Conservation (phyloP, 805 yeast species). For the Ogataea pini region DNA sequence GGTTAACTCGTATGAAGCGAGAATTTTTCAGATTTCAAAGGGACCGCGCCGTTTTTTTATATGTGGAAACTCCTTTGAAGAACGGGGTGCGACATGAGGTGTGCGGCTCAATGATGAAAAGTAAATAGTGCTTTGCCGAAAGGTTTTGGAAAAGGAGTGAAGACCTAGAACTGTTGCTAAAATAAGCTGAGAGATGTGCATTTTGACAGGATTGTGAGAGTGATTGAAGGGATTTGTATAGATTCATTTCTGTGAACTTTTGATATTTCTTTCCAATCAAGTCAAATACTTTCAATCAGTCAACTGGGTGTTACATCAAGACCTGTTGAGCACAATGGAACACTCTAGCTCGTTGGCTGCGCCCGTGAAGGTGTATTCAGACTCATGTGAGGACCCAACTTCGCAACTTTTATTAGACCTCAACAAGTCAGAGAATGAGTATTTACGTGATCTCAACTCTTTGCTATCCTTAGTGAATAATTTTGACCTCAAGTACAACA, state of each 20-base stretch:
- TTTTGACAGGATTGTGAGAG: conserved; percentile 1
- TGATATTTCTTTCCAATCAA: background rate
- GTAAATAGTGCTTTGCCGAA: conserved; percentile 1
- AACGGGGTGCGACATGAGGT: background rate
- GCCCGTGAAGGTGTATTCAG: conserved; percentile 3
- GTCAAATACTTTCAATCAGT: no score
- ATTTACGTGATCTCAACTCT: conserved; percentile 23
- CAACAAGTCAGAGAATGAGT: conserved; percentile 19
- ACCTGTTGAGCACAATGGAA: background rate
- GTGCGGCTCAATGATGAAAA: conserved; percentile 4
- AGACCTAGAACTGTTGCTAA: conserved; percentile 2
- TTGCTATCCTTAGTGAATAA: conserved; percentile 23
- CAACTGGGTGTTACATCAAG: no score
- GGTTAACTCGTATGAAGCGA: background rate
- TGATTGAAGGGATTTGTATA: no score
- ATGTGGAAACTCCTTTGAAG: conserved; percentile 1
- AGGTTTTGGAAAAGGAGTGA: background rate
- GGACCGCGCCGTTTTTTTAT: no score
- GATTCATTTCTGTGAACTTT: background rate
- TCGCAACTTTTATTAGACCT: background rate
- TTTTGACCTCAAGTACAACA: conserved; percentile 32
- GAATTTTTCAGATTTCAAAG: background rate
- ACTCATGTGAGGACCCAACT: background rate
- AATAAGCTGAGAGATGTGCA: background rate
- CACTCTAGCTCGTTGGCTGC: background rate